Evolutionary conservation across 768 basidiomycete genomes (phyloP).

Genomic region (Terana coerulea): DNA sequence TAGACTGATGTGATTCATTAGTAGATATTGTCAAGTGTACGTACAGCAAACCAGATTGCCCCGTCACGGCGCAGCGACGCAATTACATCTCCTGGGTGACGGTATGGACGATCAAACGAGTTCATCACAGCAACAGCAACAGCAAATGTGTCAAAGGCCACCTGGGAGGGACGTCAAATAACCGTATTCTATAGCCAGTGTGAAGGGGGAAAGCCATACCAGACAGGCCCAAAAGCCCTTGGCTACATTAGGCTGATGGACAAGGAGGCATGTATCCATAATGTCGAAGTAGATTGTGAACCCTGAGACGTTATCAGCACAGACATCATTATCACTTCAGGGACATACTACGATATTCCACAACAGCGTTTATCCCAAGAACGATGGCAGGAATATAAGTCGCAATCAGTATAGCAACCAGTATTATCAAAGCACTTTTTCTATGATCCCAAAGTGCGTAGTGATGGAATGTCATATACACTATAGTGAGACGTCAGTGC

Average conservation of each 20-base stretch:
- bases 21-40: background rate
- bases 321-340: background rate
- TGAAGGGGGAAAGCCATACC: background rate
- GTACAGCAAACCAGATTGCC: background rate
- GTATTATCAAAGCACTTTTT: background rate
- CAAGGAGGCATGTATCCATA: background rate
- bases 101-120: slow-evolving; percentile 1
- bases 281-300: background rate
- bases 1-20: too few species aligned
- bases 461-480: background rate
- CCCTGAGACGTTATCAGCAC: background rate
- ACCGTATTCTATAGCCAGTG: background rate
- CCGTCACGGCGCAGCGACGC: background rate
- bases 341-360: background rate
- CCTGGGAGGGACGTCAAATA: background rate
- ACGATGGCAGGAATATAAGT: background rate
- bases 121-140: background rate
- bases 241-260: background rate
- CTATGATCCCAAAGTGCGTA: slow-evolving; percentile 4
- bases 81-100: background rate
- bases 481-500: too few species aligned
- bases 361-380: background rate
- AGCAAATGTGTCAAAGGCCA: slow-evolving; percentile 1
- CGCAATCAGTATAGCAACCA: background rate
- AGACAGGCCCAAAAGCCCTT: background rate